Evolutionary conservation across 2,329 filamentous ascomycete genomes (phyloP).

Genomic region (Fusarium dlaminii): DNA sequence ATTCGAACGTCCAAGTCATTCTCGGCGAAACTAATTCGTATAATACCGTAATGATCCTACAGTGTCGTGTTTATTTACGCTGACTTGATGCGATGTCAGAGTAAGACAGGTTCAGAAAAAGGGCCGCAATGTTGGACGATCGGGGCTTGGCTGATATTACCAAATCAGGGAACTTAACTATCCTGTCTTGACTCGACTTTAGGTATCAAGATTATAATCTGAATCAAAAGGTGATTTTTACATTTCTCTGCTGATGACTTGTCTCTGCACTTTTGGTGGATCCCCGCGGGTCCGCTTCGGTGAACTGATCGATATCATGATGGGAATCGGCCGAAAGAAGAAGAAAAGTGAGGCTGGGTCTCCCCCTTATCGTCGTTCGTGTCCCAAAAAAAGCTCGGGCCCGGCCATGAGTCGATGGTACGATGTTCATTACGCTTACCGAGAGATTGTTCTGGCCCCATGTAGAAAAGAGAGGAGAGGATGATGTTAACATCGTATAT

Average conservation of each 20-base stretch:
- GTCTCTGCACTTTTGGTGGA: conserved; percentile 7
- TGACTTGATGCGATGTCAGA: conserved; percentile 5
- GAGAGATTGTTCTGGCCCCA: conserved; percentile 10
- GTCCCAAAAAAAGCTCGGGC: conserved; percentile 28
- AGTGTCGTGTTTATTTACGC: background rate
- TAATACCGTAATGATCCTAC: background rate
- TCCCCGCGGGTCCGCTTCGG: conserved; percentile 21
- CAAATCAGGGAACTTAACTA: background rate
- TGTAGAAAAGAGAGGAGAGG: background rate
- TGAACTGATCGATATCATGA: conserved; percentile 24
- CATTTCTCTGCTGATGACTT: conserved; percentile 7
- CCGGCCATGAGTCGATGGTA: conserved; percentile 30
- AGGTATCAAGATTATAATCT: background rate
- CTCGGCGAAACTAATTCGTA: background rate
- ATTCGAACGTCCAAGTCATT: background rate
- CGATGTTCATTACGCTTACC: conserved; percentile 22
- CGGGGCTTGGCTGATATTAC: conserved; percentile 8
- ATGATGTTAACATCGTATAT: conserved; percentile 6
- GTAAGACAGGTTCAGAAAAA: conserved; percentile 19
- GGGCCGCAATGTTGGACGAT: conserved; percentile 13
- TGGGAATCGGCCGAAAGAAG: conserved; percentile 7
- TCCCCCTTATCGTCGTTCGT: conserved; percentile 19
- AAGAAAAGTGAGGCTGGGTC: conserved; percentile 16
- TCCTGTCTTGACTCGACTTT: background rate
- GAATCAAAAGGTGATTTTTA: background rate